These are phyloP conservation scores for Barnettozyma salicaria DNA, from an alignment of 805 yeast species.

Conservation along the genomic window DNA sequence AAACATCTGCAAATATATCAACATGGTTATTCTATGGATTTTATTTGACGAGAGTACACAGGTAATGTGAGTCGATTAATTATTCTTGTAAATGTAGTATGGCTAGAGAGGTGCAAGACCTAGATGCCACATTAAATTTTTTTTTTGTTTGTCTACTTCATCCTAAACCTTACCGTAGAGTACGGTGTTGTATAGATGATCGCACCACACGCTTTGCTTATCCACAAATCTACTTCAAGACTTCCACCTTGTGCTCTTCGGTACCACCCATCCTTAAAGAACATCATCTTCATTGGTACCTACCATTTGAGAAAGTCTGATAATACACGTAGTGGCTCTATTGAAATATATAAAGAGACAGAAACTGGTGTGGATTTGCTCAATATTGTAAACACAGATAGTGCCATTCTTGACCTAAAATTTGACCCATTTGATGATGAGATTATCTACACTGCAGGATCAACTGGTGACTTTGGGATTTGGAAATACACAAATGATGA, in stretches of 20 bases:
- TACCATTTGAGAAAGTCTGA: conserved; percentile 61
- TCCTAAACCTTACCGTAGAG: too few relatives aligned
- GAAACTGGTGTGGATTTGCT: conserved; percentile 22
- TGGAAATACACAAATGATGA: conserved; percentile 44
- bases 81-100: too few relatives aligned
- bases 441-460: conserved; percentile 60
- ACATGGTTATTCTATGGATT: too few relatives aligned
- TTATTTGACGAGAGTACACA: too few relatives aligned
- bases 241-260: conserved; percentile 84
- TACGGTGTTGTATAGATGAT: too few relatives aligned
- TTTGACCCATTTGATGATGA: conserved; percentile 48
- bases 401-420: conserved; percentile 77
- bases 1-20: too few relatives aligned
- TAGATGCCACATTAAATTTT: too few relatives aligned
- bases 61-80: too few relatives aligned
- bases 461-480: conserved; percentile 65
- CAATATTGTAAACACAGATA: conserved; percentile 32
- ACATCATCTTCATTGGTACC: conserved; percentile 64
- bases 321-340: conserved; percentile 58
- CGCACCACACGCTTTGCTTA: neutral
- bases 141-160: too few relatives aligned
- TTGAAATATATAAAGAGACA: conserved; percentile 35
- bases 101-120: too few relatives aligned
- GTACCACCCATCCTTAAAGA: conserved; percentile 44
- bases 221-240: conserved; percentile 13